phyloP scores from a whole-genome alignment of 495 filamentous ascomycete genomes.

The Cercophora sp. region DNA sequence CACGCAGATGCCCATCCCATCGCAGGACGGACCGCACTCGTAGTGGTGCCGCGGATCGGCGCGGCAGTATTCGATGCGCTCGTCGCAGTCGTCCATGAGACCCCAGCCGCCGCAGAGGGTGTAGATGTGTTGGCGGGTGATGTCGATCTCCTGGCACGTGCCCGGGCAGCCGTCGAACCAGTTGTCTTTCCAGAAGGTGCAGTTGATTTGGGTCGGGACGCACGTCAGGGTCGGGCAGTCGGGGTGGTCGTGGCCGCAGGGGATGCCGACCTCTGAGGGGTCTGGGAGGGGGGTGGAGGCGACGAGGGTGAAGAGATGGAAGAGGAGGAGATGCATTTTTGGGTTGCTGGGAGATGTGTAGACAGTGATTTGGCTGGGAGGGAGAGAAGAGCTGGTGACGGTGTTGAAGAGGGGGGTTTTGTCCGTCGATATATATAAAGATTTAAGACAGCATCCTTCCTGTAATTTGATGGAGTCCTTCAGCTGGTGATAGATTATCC shows the following conservation, averaged over 20 bases:
- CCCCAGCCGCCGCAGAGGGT: conserved; percentile 18
- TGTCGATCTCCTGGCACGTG: conserved; percentile 15
- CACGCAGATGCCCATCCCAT: conserved; percentile 13
- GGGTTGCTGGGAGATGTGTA: background rate
- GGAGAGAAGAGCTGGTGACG: too few species aligned
- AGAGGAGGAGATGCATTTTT: background rate
- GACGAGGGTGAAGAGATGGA: background rate
- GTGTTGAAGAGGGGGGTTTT: too few species aligned
- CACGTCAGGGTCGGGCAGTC: conserved; percentile 18
- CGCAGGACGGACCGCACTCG: conserved; percentile 16
- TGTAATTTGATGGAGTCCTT: too few species aligned
- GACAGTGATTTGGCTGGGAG: background rate
- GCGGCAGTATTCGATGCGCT: conserved; percentile 10
- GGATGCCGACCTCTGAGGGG: background rate
- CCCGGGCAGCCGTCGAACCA: conserved; percentile 3
- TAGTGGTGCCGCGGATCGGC: conserved; percentile 7
- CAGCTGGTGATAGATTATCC: too few species aligned
- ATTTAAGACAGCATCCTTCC: too few species aligned
- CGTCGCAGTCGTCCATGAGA: conserved; percentile 15
- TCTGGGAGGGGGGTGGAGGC: background rate
- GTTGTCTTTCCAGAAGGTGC: conserved; percentile 4
- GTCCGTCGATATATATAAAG: too few species aligned
- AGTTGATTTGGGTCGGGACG: conserved; percentile 13
- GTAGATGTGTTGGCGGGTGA: conserved; percentile 12
- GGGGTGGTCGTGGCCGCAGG: conserved; percentile 7